Evolutionary conservation across 2,329 filamentous ascomycete genomes (phyloP).

Genomic region (Fusarium kyushuense): DNA sequence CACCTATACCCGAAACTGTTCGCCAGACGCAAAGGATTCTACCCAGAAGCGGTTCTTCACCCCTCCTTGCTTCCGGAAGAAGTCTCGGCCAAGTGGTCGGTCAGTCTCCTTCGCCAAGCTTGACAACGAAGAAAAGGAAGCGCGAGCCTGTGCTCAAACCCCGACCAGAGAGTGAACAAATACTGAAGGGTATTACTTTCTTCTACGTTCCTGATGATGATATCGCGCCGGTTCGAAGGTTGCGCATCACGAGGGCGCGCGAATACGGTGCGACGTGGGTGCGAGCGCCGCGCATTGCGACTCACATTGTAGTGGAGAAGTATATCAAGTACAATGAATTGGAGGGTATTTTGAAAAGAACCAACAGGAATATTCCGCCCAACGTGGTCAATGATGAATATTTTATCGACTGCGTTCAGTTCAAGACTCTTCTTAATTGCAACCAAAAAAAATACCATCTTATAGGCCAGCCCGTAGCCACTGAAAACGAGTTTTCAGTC

Average conservation of each 20-base stretch:
- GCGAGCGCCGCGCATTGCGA: constrained; percentile 69
- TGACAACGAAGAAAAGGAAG: constrained; percentile 61
- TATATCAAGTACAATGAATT: constrained; percentile 73
- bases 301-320: constrained; percentile 84
- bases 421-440: constrained; percentile 68
- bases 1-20: constrained; percentile 47
- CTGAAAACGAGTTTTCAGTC: not conserved
- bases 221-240: constrained; percentile 72
- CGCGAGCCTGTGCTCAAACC: constrained; percentile 55
- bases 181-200: constrained; percentile 72
- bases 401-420: constrained; percentile 74
- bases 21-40: constrained; percentile 32
- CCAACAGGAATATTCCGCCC: constrained; percentile 44
- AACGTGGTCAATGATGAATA: constrained; percentile 76
- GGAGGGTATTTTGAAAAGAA: constrained; percentile 57
- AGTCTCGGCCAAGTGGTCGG: constrained; percentile 10
- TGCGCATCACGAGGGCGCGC: constrained; percentile 79
- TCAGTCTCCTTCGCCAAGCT: constrained; percentile 45
- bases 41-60: constrained; percentile 50
- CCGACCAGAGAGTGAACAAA: constrained; percentile 64
- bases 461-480: constrained; percentile 57
- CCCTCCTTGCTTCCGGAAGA: constrained; percentile 42
- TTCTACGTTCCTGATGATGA: constrained; percentile 88
- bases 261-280: constrained; percentile 82
- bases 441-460: constrained; percentile 70